A percentile compares a stretch with the other conserved stretches of the same genome.
These are phyloP conservation scores for Bothriochloa decipiens DNA, from an alignment of 176 grass and related monocot genomes.

Conservation along the genomic window DNA sequence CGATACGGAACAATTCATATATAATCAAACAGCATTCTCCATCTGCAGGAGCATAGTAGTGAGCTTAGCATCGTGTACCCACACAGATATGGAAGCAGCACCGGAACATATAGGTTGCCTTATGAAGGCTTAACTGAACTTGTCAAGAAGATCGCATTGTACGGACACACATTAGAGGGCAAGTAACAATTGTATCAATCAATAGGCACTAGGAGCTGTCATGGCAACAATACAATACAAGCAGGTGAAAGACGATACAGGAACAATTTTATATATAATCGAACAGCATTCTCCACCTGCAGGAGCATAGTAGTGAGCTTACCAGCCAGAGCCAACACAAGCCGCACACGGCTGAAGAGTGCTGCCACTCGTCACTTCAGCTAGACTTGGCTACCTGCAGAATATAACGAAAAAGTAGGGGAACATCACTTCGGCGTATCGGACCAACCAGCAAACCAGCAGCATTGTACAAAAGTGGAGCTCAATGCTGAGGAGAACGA, in stretches of 20 bases:
- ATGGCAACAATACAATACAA: not conserved
- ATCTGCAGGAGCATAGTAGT: not conserved
- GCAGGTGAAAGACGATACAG: not conserved
- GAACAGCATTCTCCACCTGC: not conserved
- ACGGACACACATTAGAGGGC: not conserved
- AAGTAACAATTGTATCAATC: not conserved
- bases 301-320: not conserved
- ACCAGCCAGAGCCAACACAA: slow-evolving; percentile 29
- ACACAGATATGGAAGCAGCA: not conserved
- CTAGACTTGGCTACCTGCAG: slow-evolving; percentile 5
- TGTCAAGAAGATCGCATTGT: not conserved
- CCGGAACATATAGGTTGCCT: not conserved
- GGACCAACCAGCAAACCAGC: not conserved
- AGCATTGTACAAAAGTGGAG: slow-evolving; percentile 1
- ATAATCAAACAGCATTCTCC: not conserved
- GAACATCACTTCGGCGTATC: not conserved
- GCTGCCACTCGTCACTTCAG: not conserved
- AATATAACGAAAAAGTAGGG: not conserved
- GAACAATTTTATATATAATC: not conserved
- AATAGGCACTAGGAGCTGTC: not conserved
- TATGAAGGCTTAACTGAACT: not conserved
- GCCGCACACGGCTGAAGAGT: not conserved
- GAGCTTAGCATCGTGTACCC: slow-evolving; percentile 4
- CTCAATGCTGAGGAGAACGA: not conserved
- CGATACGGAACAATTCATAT: not conserved